Evolutionary conservation across 2,329 filamentous ascomycete genomes (phyloP).

Genomic region (Trichoderma breve): DNA sequence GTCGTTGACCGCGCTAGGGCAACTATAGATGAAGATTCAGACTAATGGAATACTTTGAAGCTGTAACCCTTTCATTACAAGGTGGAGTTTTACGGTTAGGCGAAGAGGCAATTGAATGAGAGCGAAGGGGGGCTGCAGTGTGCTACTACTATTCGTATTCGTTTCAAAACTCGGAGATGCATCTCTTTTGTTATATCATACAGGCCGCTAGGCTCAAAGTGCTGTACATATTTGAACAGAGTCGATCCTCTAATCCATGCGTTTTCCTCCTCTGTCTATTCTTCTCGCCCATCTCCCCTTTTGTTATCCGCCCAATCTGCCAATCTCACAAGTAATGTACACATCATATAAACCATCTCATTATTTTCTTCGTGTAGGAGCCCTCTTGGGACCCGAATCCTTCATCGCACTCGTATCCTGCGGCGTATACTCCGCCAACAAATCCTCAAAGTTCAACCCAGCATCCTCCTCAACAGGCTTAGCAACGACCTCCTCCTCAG

Average conservation of each 20-base stretch:
- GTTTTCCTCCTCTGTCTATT: background rate
- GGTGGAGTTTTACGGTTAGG: background rate
- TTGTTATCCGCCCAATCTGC: background rate
- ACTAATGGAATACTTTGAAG: conserved; percentile 40
- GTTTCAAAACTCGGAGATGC: conserved; percentile 27
- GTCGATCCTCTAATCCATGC: conserved; percentile 17
- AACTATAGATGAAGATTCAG: conserved; percentile 59
- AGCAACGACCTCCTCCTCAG: conserved; percentile 25
- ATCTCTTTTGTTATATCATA: conserved; percentile 35
- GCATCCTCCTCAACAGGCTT: conserved; percentile 25
- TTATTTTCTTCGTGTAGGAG: conserved; percentile 49
- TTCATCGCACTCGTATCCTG: conserved; percentile 38
- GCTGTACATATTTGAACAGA: conserved; percentile 22
- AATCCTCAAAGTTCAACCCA: conserved; percentile 42
- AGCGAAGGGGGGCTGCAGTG: background rate
- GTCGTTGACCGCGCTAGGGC: conserved; percentile 59
- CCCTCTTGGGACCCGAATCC: conserved; percentile 41
- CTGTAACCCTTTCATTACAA: background rate
- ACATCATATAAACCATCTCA: background rate
- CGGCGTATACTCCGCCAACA: conserved; percentile 51
- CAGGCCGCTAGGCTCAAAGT: conserved; percentile 31
- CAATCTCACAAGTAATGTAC: conserved; percentile 20
- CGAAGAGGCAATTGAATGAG: background rate
- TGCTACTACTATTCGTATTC: background rate
- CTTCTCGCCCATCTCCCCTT: background rate